Evolutionary conservation across 495 filamentous ascomycete species (phyloP), one percentile per base, ranked within the genome.

Genomic region (Xylaria grammica): DNA sequence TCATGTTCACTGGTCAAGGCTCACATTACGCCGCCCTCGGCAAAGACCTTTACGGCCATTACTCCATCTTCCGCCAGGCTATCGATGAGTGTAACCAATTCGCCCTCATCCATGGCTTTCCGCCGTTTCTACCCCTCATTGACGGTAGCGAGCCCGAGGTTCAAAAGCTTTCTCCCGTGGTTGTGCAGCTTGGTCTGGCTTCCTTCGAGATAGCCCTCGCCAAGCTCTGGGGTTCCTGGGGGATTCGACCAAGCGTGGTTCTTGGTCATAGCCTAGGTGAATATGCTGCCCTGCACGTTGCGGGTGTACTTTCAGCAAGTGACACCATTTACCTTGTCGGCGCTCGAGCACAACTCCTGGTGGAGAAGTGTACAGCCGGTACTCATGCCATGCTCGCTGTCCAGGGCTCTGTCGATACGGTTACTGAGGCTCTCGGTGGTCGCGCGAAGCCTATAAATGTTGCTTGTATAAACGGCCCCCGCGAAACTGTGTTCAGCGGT

Each of bases 241-340:
- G 91, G 38, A 82, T 96, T 62, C 85, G 76, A 24, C 93, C 93
- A 20, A 80, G 84, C 55, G 89, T 87, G 42, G 91, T 96, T 2
- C 80, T 97, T 38, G 94, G 94, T 24, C 94, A 97, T 79, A 96
- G 92, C 73, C 67, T 86, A 13, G 93, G 93, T 62, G 93, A 97
- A 74, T 97, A 94, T 77, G 92, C 93, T 50, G 93, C 94, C 17
- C 80, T 97, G 2, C 84, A 94, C 69, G 87, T 89, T 36, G 87
- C 93, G 19, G 93, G 92, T 55, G 88, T 96, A 15, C 76, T 97
- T 10, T 90, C 89, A 9, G 89, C 86, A 32, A 87, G 85, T 65
- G 93, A 96, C 70, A 88, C 90, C 27, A 87, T 97, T 68, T 91
- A 89, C 68, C 82, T 97, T 8, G 90, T 93, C 54, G 93, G 93